Evolutionary conservation across 192 early-diverging fungal genomes (phyloP).

Genomic region (Irineochytrium annulatum): DNA sequence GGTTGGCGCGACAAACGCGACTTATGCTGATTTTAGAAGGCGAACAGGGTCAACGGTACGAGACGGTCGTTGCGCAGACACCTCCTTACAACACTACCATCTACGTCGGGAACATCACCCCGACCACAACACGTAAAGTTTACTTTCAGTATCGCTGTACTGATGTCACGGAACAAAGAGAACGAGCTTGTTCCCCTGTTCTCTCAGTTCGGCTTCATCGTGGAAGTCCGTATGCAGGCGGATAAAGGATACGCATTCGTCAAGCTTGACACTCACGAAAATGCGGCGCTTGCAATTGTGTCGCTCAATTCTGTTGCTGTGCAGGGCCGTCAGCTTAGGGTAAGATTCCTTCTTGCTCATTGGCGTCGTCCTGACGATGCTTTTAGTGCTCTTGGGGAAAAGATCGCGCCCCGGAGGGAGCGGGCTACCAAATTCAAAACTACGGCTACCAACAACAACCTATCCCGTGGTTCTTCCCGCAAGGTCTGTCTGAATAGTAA

Average conservation of each 20-base stretch:
- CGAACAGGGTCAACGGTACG: conserved; percentile 37
- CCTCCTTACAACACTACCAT: conserved; percentile 83
- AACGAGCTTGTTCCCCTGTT: conserved; percentile 69
- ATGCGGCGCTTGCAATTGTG: conserved; percentile 84
- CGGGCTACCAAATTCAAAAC: conserved; percentile 14
- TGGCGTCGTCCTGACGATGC: too few relatives aligned
- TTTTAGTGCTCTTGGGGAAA: conserved; percentile 81
- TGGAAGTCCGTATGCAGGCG: conserved; percentile 78
- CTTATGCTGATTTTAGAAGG: too few relatives aligned
- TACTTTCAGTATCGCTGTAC: neutral
- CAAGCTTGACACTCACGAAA: conserved; percentile 87
- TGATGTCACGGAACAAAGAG: conserved; percentile 31
- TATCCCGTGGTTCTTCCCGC: conserved; percentile 7
- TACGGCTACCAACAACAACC: conserved; percentile 14
- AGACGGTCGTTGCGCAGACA: conserved; percentile 68
- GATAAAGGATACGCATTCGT: conserved; percentile 91
- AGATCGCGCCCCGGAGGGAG: conserved; percentile 56
- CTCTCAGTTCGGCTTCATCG: conserved; percentile 71
- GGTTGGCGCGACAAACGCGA: too few relatives aligned
- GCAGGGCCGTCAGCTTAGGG: conserved; percentile 56
- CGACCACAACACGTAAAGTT: conserved; percentile 66
- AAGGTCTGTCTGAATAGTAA: conserved; percentile 1
- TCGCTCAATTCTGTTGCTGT: conserved; percentile 67
- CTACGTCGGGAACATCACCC: conserved; percentile 84
- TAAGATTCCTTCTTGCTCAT: neutral